Evolutionary conservation across 345 rosid species (phyloP), one percentile per base, ranked within the genome.

Genomic region (Dipteronia dyeriana): DNA sequence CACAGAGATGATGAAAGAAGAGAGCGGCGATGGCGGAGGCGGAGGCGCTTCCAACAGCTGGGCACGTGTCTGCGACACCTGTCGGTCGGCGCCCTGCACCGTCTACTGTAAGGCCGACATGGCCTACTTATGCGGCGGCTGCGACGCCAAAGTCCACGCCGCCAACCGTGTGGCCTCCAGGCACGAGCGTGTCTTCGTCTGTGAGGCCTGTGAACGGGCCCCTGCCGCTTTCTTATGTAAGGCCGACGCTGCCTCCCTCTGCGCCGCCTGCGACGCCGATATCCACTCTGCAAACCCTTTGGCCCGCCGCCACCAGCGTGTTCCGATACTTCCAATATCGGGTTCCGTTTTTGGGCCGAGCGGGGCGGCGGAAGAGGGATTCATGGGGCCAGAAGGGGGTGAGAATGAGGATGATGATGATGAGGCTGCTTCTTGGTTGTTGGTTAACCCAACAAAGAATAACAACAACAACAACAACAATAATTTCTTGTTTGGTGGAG

Each of bases 231-330:
- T 90, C 72, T 69, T 94, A 5, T 95, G 99, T 80, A 93, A 91
- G 87, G 99, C 99, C 0, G 97, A 95, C 41, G 88, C 97, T 2
- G 99, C 99, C 1, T 91, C 96, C 60, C 93, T 95, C 8, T 95
- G 99, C 61, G 51, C 84, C 3, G 74, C 89, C 60, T 95, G 99
- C 51, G 99, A 95, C 74, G 86, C 94, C 0, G 95, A 89, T 38
- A 89, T 95, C 78, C 99, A 95, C 71, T 91, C 99, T 0, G 97
- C 97, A n/a, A 95, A 95, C 81, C 94, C 98, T 0, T 83, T 95
- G 2, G 97, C 98, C 3, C 86, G 92, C 77, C 97, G 97, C 76
- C 98, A 95, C 87, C 94, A 88, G 51, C 94, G 98, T 0, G 90
- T 93, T 38, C 92, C 97, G 3, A 80, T 93, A 66, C 88, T 83